Evolutionary conservation across 1,284 basidiomycete species (phyloP).

Genomic region (Cystobasidium sp.): DNA sequence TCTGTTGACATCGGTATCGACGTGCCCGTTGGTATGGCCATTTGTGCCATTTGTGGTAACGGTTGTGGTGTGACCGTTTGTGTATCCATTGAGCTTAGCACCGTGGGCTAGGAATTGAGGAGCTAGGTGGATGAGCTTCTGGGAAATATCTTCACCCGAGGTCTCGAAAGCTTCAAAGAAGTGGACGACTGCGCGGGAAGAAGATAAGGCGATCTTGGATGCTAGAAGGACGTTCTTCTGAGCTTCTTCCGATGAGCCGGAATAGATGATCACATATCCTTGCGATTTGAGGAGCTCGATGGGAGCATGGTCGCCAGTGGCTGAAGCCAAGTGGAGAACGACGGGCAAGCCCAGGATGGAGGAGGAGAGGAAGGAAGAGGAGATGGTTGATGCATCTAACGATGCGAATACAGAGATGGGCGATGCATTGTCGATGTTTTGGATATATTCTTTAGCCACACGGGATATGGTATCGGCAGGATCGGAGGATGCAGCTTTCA

Average conservation of each 20-base stretch:
- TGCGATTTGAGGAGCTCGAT: conserved; percentile 65
- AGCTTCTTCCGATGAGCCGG: conserved; percentile 67
- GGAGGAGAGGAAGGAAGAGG: conserved; percentile 7
- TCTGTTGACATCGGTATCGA: conserved; percentile 20
- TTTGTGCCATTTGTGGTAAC: conserved; percentile 26
- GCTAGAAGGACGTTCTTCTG: conserved; percentile 76
- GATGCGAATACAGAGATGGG: not conserved
- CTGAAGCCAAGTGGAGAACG: conserved; percentile 43
- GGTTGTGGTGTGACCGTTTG: conserved; percentile 25
- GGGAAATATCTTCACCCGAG: conserved; percentile 59
- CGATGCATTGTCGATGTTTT: not conserved
- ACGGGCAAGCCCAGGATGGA: conserved; percentile 56
- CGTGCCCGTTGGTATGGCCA: conserved; percentile 28
- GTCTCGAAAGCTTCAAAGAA: conserved; percentile 63
- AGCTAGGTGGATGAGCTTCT: conserved; percentile 46
- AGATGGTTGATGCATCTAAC: too few relatives aligned
- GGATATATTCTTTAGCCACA: not conserved
- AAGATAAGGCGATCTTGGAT: conserved; percentile 66
- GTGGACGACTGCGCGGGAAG: conserved; percentile 74
- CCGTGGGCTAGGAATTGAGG: conserved; percentile 52
- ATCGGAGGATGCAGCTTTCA: conserved; percentile 40
- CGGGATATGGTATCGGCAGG: conserved; percentile 26
- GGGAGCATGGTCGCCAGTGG: conserved; percentile 64
- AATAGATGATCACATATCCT: conserved; percentile 68
- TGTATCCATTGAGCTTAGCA: conserved; percentile 38